Percentiles rank a stretch among this genome's conserved stretches.
Evolutionary conservation across 352 stramenopile genomes (phyloP).

Genomic region (Pythium phragmitis): DNA sequence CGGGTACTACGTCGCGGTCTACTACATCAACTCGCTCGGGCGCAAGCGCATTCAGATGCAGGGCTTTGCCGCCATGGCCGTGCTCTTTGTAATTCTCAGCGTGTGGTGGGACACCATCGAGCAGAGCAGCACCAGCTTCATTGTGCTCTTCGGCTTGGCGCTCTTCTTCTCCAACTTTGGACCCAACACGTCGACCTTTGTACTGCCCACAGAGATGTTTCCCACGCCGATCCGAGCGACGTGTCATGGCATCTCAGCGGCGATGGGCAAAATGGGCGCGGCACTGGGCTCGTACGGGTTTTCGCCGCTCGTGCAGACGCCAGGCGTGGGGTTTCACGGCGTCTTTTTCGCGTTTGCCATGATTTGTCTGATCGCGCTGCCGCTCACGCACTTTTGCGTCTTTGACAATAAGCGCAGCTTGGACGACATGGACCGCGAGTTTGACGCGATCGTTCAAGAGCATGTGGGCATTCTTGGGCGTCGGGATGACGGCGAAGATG

Average conservation of each 20-base stretch:
- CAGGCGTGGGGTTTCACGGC: conserved; percentile 25
- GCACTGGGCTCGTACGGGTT: conserved; percentile 67
- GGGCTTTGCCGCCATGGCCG: conserved; percentile 44
- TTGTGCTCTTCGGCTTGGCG: conserved; percentile 50
- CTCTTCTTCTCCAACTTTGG: conserved; percentile 44
- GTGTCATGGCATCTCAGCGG: conserved; percentile 88
- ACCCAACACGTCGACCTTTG: conserved; percentile 52
- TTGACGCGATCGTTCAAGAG: conserved; percentile 23
- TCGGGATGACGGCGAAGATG: conserved; percentile 11
- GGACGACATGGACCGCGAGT: conserved; percentile 28
- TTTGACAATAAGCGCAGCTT: conserved; percentile 32
- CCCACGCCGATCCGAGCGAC: conserved; percentile 83
- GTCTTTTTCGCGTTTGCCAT: conserved; percentile 28
- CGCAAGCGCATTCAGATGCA: conserved; percentile 52
- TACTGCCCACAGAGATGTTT: conserved; percentile 88
- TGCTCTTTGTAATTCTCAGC: conserved; percentile 40
- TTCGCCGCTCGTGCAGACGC: conserved; percentile 68
- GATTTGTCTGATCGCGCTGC: conserved; percentile 27
- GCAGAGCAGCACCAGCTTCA: conserved; percentile 28
- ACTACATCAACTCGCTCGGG: conserved; percentile 52
- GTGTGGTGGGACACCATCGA: conserved; percentile 38
- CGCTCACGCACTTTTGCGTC: conserved; percentile 30
- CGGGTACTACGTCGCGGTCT: conserved; percentile 62
- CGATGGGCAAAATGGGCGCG: conserved; percentile 85
- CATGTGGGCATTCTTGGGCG: background rate